Percentiles rank a stretch among this genome's conserved stretches.
These are phyloP conservation scores for Royoungia palumana DNA, from an alignment of 768 basidiomycete genomes.

Conservation along the genomic window DNA sequence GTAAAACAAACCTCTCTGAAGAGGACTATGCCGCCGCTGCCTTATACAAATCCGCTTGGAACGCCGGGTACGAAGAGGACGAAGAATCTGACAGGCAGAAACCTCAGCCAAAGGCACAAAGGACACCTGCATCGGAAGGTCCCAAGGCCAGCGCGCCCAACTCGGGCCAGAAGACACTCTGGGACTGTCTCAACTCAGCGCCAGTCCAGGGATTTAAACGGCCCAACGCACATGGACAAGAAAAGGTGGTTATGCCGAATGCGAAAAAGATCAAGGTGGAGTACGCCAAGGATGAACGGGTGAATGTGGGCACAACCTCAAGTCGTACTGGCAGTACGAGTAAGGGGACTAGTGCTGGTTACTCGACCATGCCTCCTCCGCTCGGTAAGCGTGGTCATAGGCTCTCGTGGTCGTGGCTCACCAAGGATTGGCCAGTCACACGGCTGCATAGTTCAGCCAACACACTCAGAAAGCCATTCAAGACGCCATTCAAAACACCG, in stretches of 20 bases:
- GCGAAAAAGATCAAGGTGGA: slow-evolving; percentile 23
- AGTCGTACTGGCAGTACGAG: background rate
- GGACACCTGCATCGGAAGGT: background rate
- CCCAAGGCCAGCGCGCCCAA: background rate
- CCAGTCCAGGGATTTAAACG: slow-evolving; percentile 25
- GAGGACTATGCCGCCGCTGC: slow-evolving; percentile 31
- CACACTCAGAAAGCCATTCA: slow-evolving; percentile 45
- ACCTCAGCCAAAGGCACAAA: slow-evolving; percentile 1
- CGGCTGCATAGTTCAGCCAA: slow-evolving; percentile 42
- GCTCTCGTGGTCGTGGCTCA: background rate
- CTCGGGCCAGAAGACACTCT: slow-evolving; percentile 21
- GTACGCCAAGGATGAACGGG: background rate
- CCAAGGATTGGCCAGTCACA: slow-evolving; percentile 36
- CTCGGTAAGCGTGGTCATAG: slow-evolving; percentile 16
- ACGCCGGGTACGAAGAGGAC: slow-evolving; percentile 29
- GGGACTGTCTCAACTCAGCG: slow-evolving; percentile 16
- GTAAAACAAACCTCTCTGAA: slow-evolving; percentile 48
- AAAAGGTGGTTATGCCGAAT: slow-evolving; percentile 8
- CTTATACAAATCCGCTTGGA: slow-evolving; percentile 19
- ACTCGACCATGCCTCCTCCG: slow-evolving; percentile 16
- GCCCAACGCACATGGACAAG: slow-evolving; percentile 13
- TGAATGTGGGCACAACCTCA: background rate
- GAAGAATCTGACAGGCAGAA: slow-evolving; percentile 11
- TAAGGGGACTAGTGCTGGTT: background rate
- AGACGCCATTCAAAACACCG: slow-evolving; percentile 32